Base-by-base conservation (phyloP, 2,329 filamentous ascomycete genomes). In the Fusarium brevicatenulatum region DNA sequence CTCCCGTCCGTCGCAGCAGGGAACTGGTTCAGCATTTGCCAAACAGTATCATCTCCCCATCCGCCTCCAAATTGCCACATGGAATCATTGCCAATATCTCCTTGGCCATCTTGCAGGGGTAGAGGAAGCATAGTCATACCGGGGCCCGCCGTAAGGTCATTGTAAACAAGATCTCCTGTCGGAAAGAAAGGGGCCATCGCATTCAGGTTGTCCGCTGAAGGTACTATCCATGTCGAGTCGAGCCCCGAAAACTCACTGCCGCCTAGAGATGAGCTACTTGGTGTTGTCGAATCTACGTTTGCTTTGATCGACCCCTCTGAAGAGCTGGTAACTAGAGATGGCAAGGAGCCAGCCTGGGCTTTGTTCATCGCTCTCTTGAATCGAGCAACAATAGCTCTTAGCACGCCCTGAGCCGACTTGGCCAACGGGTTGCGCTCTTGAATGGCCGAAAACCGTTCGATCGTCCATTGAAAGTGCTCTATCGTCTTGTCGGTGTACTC, bases 381-480 rank as follows among this genome's bases (percentile, higher is more conserved):
- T 28, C 88, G 86, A 64, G 86, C 80, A 56, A 86, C 83, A 53
- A 90, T 87, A 19, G 88, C 88, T 70, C 84, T 85, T 15, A 91
- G 79, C 4, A 91, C 88, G 15, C 87, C 86, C 21, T 88, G 80
- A 1, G 88, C 89, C 5, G 87, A 83, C 47, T 83, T 86, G 6
- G 88, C 89, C 30, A 90, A 83, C 2, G 83, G 80, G 67, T 90
- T 91, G 32, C 86, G 83, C 34, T 82, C 82, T 19, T 85, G 83
- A 83, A 91, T 90, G 43, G 83, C 85, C 59, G 87, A 83, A 70
- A 91, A 91, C 9, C 89, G 84, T 71, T 90, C 85, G 68, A 89
- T 86, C 2, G 87, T 86, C 88, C 88, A 90, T 49, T 86, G 84
- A 71, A 90, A 90, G 72, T 91, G 88, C 74, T 88, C 87, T 13